Base-by-base conservation (phyloP, 2,329 filamentous ascomycete species). In the Talaromyces sp. region DNA sequence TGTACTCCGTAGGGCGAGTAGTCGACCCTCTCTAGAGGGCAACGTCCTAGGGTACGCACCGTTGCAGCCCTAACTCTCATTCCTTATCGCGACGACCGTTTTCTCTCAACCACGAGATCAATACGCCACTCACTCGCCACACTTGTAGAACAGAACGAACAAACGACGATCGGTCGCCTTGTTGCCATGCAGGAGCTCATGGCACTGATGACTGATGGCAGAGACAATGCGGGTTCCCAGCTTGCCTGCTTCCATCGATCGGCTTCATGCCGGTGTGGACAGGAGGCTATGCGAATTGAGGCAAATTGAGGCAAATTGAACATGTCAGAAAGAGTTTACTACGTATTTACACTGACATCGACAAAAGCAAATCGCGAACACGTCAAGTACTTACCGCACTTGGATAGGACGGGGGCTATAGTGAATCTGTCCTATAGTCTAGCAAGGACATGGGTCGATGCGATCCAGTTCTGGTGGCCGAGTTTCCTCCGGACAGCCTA, bases 91-190 rank as follows among this genome's bases (percentile, higher is more conserved):
- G 11, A 34, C 29, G 51, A 54, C 29, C 51, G 27, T 36, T 34
- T 34, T 34, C 51, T 34, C 51, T 54, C 51, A 34, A 54, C 27
- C 51, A 34, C 27, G 49, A 49, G 45, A 2, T 3, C 8, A 11
- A 8, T n/a, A 54, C 51, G 51, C 51, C 51, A 54, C 51, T 53
- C 25, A 34, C 29, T 54, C 51, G 51, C 51, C 51, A 54, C 51
- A 54, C 29, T 36, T 53, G 27, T n/a, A 53, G 8, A 53, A 31
- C 49, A 53, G 7, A n/a, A 53, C 47, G 25, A 2, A 13, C 47
- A 51, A 51, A 29, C 25, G 47, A 51, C 49, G 49, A 53, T 53
- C 49, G 15, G 15, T 31, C 49, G 49, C 49, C 47, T 53, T 53
- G 49, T 53, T n/a, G 25, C 25, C 47, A 15, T 17, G 49, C 45